Evolutionary conservation across 2,329 filamentous ascomycete species (phyloP), one percentile per base, ranked within the genome.

Genomic region (Biscogniauxia marginata): DNA sequence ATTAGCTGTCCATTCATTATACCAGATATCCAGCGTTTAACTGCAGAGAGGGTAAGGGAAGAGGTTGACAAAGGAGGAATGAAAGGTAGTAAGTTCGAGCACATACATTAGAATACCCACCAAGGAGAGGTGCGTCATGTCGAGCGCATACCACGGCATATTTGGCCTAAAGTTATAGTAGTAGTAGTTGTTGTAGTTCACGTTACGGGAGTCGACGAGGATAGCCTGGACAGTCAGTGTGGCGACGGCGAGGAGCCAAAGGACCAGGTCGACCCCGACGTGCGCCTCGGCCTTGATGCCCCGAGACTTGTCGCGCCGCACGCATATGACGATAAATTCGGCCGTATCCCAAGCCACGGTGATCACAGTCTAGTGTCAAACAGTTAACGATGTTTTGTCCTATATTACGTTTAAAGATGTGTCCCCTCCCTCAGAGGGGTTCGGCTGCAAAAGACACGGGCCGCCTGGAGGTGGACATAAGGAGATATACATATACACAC

Each of bases 211-310:
- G 19, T 39, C 18, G 44, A 49, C 49, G 0, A 7, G 49, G 19
- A 16, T 2, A 16, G 39, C 50, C 25, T 56, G 54, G 3, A 49
- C 3, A 3, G n/a, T 8, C 24, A 60, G n/a, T 1, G 61, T 58
- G 20, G 49, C 21, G n/a, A 54, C 24, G 9, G 34, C 18, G 11
- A 16, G 49, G 4, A 66, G 44, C 39, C 55, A 63, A 8, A 70
- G 46, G 1, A 65, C 30, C 13, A 70, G 58, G 44, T 71, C 67
- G 11, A 66, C 45, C 50, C 61, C 65, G 43, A 70, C 66, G 18
- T 68, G 68, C 4, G 63, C 66, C 16, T 63, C 67, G 9, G 67
- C 57, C 9, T 62, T 56, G 49, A 71, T 57, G 53, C 67, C 68
- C 43, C 59, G 59, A 1, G 50, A 50, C 2, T 44, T 45, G 24